Evolutionary conservation across 129 eudicot genomes (phyloP), one percentile per base, ranked within the genome.

Genomic region (Heracleum sosnowskyi): DNA sequence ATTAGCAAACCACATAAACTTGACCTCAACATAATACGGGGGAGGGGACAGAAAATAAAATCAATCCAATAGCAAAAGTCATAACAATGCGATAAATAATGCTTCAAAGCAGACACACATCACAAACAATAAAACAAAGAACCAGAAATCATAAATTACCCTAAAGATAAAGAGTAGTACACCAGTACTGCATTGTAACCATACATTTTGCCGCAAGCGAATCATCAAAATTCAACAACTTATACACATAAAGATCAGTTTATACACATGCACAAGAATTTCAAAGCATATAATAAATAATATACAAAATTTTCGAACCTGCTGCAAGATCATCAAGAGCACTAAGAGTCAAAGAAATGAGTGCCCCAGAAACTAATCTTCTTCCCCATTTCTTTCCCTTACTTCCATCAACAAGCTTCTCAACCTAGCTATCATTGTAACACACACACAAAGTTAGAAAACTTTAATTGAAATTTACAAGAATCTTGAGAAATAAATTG

Each of bases 301-400:
- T 1, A 78, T 3, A 34, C 12, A 35, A 18, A 22, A 69, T 16
- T 1, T n/a, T 49, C 42, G 33, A 83, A 94, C 98, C 98, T 91
- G 93, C 90, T 91, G 79, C 97, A 94, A 94, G 98, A 74, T 94
- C 98, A 79, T 94, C 96, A 80, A 91, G 90, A 53, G 97, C 98
- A 80, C 98, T 94, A 79, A 94, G 86, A 78, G 97, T 94, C 20
- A 94, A 79, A 78, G 91, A 88, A 69, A 94, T 82, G 75, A 94
- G 75, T 28, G 86, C 89, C 22, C 87, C 96, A n/a, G 98, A 91
- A 11, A 87, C 96, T 35, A 89, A 77, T 77, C 88, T 88, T 18
- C 96, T 87, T 41, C 91, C 96, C 90, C 91, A 88, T 49, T 89
- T 62, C 79, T 83, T 89, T 11, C 83, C 77, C 44, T 79, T 87